phyloP scores from a whole-genome alignment of 768 basidiomycete genomes.

The Lactifluus subvellereus region DNA sequence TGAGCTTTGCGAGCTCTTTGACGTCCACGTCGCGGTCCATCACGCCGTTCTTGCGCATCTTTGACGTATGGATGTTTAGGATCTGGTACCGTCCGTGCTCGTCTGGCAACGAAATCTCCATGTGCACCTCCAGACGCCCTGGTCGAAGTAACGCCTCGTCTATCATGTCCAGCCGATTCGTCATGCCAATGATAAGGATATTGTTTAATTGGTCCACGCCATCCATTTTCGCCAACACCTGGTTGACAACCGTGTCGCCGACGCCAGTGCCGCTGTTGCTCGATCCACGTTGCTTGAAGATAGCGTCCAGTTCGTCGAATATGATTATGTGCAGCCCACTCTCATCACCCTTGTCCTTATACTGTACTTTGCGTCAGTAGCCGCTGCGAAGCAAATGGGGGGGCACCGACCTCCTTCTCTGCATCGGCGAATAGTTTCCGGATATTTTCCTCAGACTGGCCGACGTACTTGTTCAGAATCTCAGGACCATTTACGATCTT shows the following conservation, averaged over 20 bases:
- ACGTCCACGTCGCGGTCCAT: conserved; percentile 87
- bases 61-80: conserved; percentile 87
- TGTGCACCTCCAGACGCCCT: conserved; percentile 97
- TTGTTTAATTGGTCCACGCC: conserved; percentile 99
- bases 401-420: conserved; percentile 76
- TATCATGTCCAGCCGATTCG: conserved; percentile 97
- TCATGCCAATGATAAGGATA: conserved; percentile 99
- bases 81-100: conserved; percentile 91
- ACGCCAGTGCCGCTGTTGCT: conserved; percentile 90
- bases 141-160: conserved; percentile 97
- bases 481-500: conserved; percentile 99
- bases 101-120: conserved; percentile 98
- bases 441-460: conserved; percentile 96
- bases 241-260: conserved; percentile 98
- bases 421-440: conserved; percentile 97
- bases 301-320: conserved; percentile 97
- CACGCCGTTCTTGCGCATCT: conserved; percentile 88
- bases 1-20: conserved; percentile 67
- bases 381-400: background rate
- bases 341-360: conserved; percentile 96
- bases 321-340: conserved; percentile 99
- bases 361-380: conserved; percentile 42
- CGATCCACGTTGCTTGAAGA: conserved; percentile 97
- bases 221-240: conserved; percentile 99
- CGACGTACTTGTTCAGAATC: conserved; percentile 94